Evolutionary conservation across 331 rosid species (phyloP), one percentile per base, ranked within the genome.

Genomic region (Malus hybrid): DNA sequence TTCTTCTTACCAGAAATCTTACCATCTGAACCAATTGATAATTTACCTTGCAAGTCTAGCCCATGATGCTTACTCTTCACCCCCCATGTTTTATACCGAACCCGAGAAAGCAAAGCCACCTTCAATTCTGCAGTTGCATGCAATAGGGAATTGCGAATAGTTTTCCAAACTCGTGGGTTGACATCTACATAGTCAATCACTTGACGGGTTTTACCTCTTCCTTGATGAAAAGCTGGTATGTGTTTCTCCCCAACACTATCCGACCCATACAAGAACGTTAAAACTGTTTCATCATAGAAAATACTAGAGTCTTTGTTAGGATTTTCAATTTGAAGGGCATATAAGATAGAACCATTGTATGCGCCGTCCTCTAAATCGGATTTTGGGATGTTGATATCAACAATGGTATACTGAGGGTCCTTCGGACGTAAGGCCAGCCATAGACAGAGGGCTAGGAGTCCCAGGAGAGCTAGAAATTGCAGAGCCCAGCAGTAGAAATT

Each of bases 61-160:
- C 65, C 66, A 13, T 75, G 89, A 68, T 70, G 87, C 81, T 84
- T 85, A 81, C 87, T 87, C 85, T 36, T 85, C 20, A 79, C 71
- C 19, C 94, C 87, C 87, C 83, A 82, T 67, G 85, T 85, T 83
- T 82, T 85, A 83, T 79, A 87, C 12, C 60, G 69, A 28, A 82
- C 7, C 76, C 77, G 72, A 33, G 90, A 80, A 39, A 15, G 24
- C 28, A 89, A 31, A 46, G 77, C 64, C 65, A 72, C 85, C 80
- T 71, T 78, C 71, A 89, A 67, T 72, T 81, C 90, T 1, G 85
- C 82, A 4, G 87, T 87, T 73, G 77, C 77, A 73, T 73, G 18
- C 13, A 9, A 11, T 60, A 61, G 44, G 24, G 77, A 73, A 11
- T 62, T 61, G 69, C 61, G 77, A 61, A 73, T 14, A 6, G 69